Evolutionary conservation across 345 rosid genomes (phyloP).

Genomic region (Syzygium grande): DNA sequence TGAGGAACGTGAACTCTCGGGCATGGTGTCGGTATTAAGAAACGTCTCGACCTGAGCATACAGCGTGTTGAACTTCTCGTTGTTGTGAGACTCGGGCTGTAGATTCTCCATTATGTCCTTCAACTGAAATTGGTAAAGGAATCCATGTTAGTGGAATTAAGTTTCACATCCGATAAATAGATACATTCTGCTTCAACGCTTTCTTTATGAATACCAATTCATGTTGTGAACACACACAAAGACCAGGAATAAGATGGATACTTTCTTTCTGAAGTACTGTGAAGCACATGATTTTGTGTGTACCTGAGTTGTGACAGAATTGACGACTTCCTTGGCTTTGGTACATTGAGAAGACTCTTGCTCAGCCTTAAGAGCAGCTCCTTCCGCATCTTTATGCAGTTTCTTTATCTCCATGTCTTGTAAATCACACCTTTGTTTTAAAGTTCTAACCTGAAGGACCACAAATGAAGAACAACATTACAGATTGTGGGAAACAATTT

Average conservation of each 20-base stretch:
- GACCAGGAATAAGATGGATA: neutral
- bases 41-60: slow-evolving; percentile 49
- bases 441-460: slow-evolving; percentile 40
- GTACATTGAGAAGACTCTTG: slow-evolving; percentile 45
- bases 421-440: slow-evolving; percentile 56
- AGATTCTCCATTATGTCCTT: slow-evolving; percentile 45
- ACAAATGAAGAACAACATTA: neutral
- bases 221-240: neutral
- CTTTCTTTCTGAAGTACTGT: neutral
- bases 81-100: slow-evolving; percentile 44
- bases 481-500: neutral
- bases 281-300: neutral
- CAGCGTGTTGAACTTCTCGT: slow-evolving; percentile 46
- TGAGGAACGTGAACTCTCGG: slow-evolving; percentile 18
- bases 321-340: slow-evolving; percentile 49
- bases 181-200: neutral
- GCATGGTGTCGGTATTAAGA: slow-evolving; percentile 15
- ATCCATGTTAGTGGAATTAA: neutral
- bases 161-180: neutral
- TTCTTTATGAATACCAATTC: neutral
- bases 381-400: slow-evolving; percentile 35
- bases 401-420: slow-evolving; percentile 61
- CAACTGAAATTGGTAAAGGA: slow-evolving; percentile 32
- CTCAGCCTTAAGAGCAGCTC: slow-evolving; percentile 35
- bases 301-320: slow-evolving; percentile 59